Percentiles rank a stretch among this genome's conserved stretches.
These are phyloP conservation scores for Ophiostoma ips DNA, from an alignment of 2,329 filamentous ascomycete genomes.

Conservation along the genomic window DNA sequence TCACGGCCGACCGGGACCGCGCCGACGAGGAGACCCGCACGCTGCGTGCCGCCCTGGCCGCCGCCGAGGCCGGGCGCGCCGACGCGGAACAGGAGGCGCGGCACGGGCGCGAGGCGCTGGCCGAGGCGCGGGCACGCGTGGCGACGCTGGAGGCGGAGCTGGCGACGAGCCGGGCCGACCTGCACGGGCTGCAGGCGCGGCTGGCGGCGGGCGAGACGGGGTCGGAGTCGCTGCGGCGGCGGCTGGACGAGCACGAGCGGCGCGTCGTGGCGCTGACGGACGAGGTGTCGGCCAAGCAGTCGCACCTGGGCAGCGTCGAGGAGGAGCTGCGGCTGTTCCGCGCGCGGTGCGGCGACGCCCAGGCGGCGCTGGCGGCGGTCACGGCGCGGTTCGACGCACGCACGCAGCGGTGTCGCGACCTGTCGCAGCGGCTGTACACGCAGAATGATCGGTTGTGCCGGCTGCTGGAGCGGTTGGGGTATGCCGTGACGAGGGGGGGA, in stretches of 20 bases:
- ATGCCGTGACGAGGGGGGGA: constrained; percentile 62
- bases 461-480: constrained; percentile 77
- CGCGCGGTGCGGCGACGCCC: constrained; percentile 45
- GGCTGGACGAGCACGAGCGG: constrained; percentile 61
- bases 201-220: constrained; percentile 75
- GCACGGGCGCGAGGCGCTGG: constrained; percentile 39
- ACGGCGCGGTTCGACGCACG: constrained; percentile 52
- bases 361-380: constrained; percentile 36
- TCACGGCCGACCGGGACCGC: constrained; percentile 49
- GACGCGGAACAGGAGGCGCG: constrained; percentile 34
- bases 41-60: constrained; percentile 43
- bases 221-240: constrained; percentile 62
- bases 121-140: constrained; percentile 39
- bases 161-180: constrained; percentile 52
- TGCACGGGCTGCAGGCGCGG: constrained; percentile 53
- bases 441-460: constrained; percentile 75
- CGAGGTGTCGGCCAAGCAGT: constrained; percentile 49
- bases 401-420: constrained; percentile 60
- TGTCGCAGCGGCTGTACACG: constrained; percentile 69
- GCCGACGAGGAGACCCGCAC: constrained; percentile 40
- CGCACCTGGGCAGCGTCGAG: constrained; percentile 61
- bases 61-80: constrained; percentile 37
- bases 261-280: constrained; percentile 54
- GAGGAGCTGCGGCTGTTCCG: constrained; percentile 58
- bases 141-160: constrained; percentile 42